These are phyloP conservation scores for Podospora anserina DNA, from an alignment of 495 filamentous ascomycete species.

Conservation along the genomic window DNA sequence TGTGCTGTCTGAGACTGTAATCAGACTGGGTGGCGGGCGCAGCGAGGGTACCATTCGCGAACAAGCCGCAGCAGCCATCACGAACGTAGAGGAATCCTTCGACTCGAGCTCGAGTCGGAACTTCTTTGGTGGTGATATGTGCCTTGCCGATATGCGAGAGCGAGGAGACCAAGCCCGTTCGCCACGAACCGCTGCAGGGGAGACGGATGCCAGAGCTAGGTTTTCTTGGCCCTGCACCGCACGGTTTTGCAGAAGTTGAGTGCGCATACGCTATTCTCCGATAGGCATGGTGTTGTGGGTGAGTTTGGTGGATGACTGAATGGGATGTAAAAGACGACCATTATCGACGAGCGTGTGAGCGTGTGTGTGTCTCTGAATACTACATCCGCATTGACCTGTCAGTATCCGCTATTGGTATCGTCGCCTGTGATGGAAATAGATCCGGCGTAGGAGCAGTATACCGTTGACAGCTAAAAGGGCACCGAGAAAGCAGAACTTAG, in stretches of 20 bases:
- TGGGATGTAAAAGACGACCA: neutral
- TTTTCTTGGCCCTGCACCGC: constrained; percentile 21
- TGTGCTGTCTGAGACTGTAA: neutral
- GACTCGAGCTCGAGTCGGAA: too few species aligned
- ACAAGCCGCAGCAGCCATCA: constrained; percentile 1
- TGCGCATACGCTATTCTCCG: constrained; percentile 15
- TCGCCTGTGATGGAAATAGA: neutral
- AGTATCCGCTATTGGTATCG: neutral
- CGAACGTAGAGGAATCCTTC: neutral
- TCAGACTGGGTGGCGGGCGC: neutral
- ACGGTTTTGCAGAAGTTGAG: constrained; percentile 16
- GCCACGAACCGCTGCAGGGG: constrained; percentile 27
- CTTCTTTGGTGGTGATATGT: neutral
- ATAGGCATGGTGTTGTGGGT: constrained; percentile 17
- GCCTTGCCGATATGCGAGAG: constrained; percentile 3
- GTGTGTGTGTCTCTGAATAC: constrained; percentile 1
- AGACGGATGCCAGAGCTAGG: constrained; percentile 6
- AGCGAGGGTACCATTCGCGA: neutral
- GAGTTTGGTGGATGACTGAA: neutral
- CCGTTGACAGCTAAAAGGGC: neutral
- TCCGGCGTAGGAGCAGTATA: neutral
- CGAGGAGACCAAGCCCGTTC: constrained; percentile 16
- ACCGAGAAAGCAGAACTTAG: neutral
- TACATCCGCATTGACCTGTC: constrained; percentile 1
- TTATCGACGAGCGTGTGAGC: neutral